Evolutionary conservation across 129 eudicot genomes (phyloP).

Genomic region (Lactuca saligna): DNA sequence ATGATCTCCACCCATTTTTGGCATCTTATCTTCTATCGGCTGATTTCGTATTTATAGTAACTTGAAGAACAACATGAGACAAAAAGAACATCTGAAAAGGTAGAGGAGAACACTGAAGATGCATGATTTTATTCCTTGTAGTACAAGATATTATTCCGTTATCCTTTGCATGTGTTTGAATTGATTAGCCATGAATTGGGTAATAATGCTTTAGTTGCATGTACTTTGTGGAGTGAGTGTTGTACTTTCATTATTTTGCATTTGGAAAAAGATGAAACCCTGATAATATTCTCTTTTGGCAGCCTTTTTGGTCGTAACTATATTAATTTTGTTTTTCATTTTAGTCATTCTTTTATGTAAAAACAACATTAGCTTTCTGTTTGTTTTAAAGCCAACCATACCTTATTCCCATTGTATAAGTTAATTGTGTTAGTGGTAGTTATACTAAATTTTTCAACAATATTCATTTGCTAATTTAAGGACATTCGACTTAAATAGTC

Average conservation of each 20-base stretch:
- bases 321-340: background rate
- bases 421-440: too few species aligned
- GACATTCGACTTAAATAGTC: too few species aligned
- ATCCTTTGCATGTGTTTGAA: constrained; percentile 11
- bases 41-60: constrained; percentile 5
- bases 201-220: background rate
- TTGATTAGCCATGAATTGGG: background rate
- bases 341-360: too few species aligned
- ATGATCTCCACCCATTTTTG: constrained; percentile 7
- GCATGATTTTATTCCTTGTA: constrained; percentile 28
- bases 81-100: constrained; percentile 1
- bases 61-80: constrained; percentile 13
- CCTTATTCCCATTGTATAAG: too few species aligned
- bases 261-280: constrained; percentile 17
- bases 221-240: constrained; percentile 6
- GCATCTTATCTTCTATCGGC: constrained; percentile 9
- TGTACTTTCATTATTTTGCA: constrained; percentile 4
- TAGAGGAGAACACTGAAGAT: constrained; percentile 9
- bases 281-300: constrained; percentile 3
- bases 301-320: constrained; percentile 1
- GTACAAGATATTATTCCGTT: constrained; percentile 28
- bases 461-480: too few species aligned
- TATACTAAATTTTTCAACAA: too few species aligned
- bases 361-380: too few species aligned
- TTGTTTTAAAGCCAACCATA: too few species aligned